Base-by-base conservation (phyloP, 257 asterid species). In the Avicennia marina region DNA sequence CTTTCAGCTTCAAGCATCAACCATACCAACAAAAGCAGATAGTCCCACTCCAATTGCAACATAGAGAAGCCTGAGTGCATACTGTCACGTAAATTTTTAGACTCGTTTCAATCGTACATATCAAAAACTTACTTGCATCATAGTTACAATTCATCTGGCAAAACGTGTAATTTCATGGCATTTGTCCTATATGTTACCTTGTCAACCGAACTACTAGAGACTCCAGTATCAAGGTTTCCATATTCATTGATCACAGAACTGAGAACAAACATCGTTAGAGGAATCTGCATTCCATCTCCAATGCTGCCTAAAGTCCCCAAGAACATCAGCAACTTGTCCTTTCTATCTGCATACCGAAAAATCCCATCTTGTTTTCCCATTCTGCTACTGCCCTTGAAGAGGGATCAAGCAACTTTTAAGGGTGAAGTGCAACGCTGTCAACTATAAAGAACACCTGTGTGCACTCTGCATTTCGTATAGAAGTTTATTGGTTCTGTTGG, bases 251-350 rank as follows among this genome's bases (percentile, higher is more conserved):
- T 88, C 1, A 85, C 93, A 24, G 55, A 67, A 54, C 96, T 88
- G 13, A 88, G 86, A 26, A 88, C 85, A 58, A 61, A 88, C 96
- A 88, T 88, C 75, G 47, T 82, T 11, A 88, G 82, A 24, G 96
- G 95, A 65, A 88, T 58, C 58, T 88, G 96, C 63, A 88, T 32
- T n/a, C 96, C 96, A 80, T 88, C 96, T 66, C 96, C 96, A 16
- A 88, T 77, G 73, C 96, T 80, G 6, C 96, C 96, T 58, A 88
- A 54, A 8, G 86, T 77, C 22, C 96, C 96, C 2, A 85, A 65
- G 1, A 75, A 70, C 93, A 88, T 88, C 27, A 84, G 71, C 53
- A 85, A 0, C 66, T 82, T 88, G 75, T 88, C 96, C 17, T 33
- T 56, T 45, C 69, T 39, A 44, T 88, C 96, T 4, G 95, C 96